Base-by-base conservation (phyloP, 805 yeast genomes). In the Hanseniaspora singularis region DNA sequence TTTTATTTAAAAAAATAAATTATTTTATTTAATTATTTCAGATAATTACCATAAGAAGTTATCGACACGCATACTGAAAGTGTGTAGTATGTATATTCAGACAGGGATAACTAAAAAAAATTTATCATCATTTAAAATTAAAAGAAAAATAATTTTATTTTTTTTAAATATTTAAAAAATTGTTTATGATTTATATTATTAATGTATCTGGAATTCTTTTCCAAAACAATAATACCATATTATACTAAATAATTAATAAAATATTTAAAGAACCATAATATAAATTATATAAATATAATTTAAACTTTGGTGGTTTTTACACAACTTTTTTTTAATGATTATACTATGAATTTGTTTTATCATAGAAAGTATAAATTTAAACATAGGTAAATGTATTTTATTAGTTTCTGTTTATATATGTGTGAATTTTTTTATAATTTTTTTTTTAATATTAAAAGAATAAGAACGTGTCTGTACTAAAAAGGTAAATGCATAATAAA, bases 1-100 rank as follows among this genome's bases (percentile, higher is more conserved):
- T 32, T 32, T 32, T 32, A 6, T n/a, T 18, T 15, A 26, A 26
- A 26, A 8, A 26, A 26, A 26, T n/a, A 20, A n/a, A 22, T 33
- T 32, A n/a, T 10, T 18, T 18, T 18, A 6, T 22, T 18, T 27
- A 38, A 37, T 22, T 3, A 11, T 37, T 37, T 43, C 48, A 43
- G 48, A 43, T 30, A 43, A 43, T 43, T 43, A 43, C 48, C 48
- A 43, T 43, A 38, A 30, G 41, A n/a, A 37, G 36, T 30, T 43
- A 43, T 43, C 48, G 48, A 43, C 48, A 43, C 30, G 37, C 41
- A 43, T 37, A 43, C 48, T 43, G 48, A 43, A 43, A 43, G 48
- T 43, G 48, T 43, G 48, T 43, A 23, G 40, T 42, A 42, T 34
- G 48, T 43, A 43, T 43, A 37, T 43, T 43, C 48, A 43, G 48